Percentiles rank a stretch among this genome's conserved stretches.
Evolutionary conservation across 1,139 yeast genomes (phyloP).

Genomic region (Saccharomyces pastorianus): DNA sequence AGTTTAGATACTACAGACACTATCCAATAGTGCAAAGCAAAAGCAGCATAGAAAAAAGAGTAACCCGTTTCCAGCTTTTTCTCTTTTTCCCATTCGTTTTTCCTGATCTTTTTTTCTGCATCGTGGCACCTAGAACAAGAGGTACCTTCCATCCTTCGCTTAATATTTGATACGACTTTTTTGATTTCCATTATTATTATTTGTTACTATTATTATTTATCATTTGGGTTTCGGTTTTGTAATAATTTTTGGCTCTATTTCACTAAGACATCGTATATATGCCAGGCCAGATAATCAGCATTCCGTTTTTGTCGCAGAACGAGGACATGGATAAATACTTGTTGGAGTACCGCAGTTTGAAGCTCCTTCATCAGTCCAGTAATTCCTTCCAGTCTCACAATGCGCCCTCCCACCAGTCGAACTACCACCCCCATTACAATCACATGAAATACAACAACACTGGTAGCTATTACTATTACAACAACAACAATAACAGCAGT

Average conservation of each 20-base stretch:
- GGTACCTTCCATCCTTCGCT: neutral
- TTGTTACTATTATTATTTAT: neutral
- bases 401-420: constrained; percentile 6
- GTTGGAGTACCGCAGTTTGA: constrained; percentile 21
- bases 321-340: constrained; percentile 31
- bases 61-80: neutral
- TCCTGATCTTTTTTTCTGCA: neutral
- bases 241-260: neutral
- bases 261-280: constrained; percentile 10
- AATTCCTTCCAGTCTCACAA: constrained; percentile 6
- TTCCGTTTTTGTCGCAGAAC: constrained; percentile 30
- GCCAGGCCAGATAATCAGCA: constrained; percentile 27
- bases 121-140: neutral
- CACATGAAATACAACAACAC: constrained; percentile 8
- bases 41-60: neutral
- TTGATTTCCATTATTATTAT: neutral
- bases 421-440: constrained; percentile 7
- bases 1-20: neutral
- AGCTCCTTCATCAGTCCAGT: constrained; percentile 13
- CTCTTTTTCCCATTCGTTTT: neutral
- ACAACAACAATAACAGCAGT: constrained; percentile 1
- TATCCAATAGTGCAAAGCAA: neutral
- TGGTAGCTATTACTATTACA: neutral
- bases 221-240: neutral
- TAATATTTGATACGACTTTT: neutral